Base-by-base conservation (phyloP, 768 basidiomycete genomes). In the Melanogaster broomeanus region DNA sequence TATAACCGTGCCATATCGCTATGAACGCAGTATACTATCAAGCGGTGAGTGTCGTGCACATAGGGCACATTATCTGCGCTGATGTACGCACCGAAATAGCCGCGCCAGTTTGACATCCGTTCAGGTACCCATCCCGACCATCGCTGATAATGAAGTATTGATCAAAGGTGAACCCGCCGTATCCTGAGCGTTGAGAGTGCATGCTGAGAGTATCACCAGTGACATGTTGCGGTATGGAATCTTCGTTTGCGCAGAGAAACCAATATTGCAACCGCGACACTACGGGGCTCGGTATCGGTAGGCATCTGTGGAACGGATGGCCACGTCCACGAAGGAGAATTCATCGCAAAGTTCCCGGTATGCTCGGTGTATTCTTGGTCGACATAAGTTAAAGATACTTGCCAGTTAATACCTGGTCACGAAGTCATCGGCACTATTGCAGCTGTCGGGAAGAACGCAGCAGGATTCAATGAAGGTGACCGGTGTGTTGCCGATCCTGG, bases 401-500 rank as follows among this genome's bases (percentile, higher is more conserved):
- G 16, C 15, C 56, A 84, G 78, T 75, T 88, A 30, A 84, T 88
- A 50, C 85, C 87, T 7, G 83, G 85, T 8, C 85, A 86, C 60
- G 85, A 86, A 69, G 79, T 78, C 22, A 81, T 93, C 28, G 90
- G 90, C 5, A 73, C 70, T 15, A 72, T 92, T 49, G 80, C 85
- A 30, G 80, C 83, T 50, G 73, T 89, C 60, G 91, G 90, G 25
- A 86, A 85, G 73, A 79, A 88, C 57, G 90, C 92, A 27, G 79
- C 79, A 59, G 87, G 79, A 3, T 90, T 92, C 64, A 64, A 72
- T 2, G 69, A 80, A 24, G 91, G 91, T 25, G 92, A 93, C 61
- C 84, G 88, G 46, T 84, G 85, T 60, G 90, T 90, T 16, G 89
- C 87, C 24, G 91, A 95, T 67, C 85, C 87, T 45, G 80, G 83